Conservation (phyloP, 768 basidiomycete species). For the Psilocybe cyanescens region DNA sequence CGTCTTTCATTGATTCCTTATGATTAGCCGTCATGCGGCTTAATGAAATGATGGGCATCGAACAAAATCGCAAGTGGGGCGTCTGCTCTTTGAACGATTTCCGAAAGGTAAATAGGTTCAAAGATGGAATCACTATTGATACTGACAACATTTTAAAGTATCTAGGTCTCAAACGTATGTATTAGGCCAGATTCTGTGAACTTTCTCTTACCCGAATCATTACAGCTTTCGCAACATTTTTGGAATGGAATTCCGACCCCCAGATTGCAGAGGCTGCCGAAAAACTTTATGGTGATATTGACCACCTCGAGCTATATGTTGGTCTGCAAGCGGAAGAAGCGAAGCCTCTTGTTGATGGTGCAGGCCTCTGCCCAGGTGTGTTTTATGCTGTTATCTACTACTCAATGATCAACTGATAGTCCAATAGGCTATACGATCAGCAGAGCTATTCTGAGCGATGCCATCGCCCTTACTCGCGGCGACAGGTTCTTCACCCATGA, state of each 20-base stretch:
- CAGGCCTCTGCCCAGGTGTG: constrained; percentile 82
- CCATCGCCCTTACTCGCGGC: constrained; percentile 84
- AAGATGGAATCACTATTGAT: background rate
- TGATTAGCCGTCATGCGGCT: constrained; percentile 63
- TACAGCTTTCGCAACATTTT: constrained; percentile 70
- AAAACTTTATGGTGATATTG: constrained; percentile 75
- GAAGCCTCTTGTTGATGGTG: constrained; percentile 76
- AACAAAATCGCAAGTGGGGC: constrained; percentile 77
- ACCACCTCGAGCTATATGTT: constrained; percentile 81
- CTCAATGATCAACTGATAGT: background rate
- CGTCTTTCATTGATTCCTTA: background rate
- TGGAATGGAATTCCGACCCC: constrained; percentile 81
- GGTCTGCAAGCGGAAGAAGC: constrained; percentile 80
- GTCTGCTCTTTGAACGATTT: constrained; percentile 87
- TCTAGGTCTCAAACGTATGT: constrained; percentile 75
- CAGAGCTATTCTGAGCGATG: constrained; percentile 85
- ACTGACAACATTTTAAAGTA: constrained; percentile 40
- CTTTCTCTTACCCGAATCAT: background rate
- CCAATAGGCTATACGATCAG: constrained; percentile 75
- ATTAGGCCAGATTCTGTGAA: background rate
- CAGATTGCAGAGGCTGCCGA: constrained; percentile 75
- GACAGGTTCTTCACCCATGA: constrained; percentile 85
- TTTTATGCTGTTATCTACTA: background rate
- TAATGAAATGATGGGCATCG: constrained; percentile 86
- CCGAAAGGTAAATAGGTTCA: constrained; percentile 45